These are phyloP conservation scores for Tylopilus felleus DNA, from an alignment of 768 basidiomycete species.

Conservation along the genomic window DNA sequence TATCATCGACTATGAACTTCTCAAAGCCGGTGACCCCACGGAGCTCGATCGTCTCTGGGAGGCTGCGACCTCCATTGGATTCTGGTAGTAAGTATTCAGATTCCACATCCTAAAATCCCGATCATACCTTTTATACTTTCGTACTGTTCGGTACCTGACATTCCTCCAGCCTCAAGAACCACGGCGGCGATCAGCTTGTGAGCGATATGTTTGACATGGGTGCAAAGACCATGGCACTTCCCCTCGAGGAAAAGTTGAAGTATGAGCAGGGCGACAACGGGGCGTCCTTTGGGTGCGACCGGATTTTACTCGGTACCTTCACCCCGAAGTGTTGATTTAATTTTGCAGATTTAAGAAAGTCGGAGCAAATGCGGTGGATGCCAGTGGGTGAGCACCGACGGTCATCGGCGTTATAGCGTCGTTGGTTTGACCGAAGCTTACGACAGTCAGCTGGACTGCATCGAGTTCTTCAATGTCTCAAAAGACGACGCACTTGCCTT, in stretches of 20 bases:
- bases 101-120: neutral
- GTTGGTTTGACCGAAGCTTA: neutral
- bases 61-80: constrained; percentile 48
- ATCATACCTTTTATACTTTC: neutral
- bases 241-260: constrained; percentile 40
- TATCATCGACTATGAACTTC: constrained; percentile 41
- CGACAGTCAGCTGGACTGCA: constrained; percentile 38
- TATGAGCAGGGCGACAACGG: constrained; percentile 44
- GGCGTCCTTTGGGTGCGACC: constrained; percentile 34
- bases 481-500: constrained; percentile 68
- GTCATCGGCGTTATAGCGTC: neutral
- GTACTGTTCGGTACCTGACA: neutral
- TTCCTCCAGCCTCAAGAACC: constrained; percentile 29
- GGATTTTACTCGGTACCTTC: neutral
- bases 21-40: constrained; percentile 32
- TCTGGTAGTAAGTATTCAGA: constrained; percentile 47
- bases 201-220: constrained; percentile 43
- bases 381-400: neutral
- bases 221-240: constrained; percentile 34
- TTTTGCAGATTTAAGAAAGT: neutral
- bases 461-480: constrained; percentile 64
- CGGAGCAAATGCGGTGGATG: too few relatives aligned
- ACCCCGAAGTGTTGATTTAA: neutral
- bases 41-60: constrained; percentile 46
- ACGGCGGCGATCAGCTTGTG: constrained; percentile 29